phyloP scores from a whole-genome alignment of 495 filamentous ascomycete genomes.

The Daldinia vernicosa region DNA sequence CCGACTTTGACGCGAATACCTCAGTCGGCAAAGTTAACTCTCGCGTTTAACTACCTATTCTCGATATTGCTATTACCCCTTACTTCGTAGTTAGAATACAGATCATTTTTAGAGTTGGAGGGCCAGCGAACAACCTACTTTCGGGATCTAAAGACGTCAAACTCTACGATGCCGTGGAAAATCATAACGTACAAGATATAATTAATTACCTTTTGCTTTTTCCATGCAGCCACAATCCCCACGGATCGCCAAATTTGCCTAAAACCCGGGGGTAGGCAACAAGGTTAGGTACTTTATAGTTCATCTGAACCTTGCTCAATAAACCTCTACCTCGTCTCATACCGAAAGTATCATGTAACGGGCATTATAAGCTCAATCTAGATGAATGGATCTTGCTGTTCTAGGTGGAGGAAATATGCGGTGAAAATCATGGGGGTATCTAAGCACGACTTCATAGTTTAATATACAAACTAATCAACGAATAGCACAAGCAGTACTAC shows the following conservation, averaged over 20 bases:
- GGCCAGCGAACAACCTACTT: not conserved
- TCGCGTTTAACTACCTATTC: slow-evolving; percentile 8
- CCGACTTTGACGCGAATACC: slow-evolving; percentile 1
- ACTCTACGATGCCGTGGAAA: slow-evolving; percentile 7
- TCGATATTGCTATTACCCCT: not conserved
- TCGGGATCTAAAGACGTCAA: slow-evolving; percentile 24
- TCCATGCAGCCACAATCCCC: slow-evolving; percentile 18
- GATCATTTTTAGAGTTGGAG: not conserved
- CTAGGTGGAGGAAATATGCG: not conserved
- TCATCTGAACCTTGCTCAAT: slow-evolving; percentile 6
- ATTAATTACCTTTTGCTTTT: slow-evolving; percentile 26
- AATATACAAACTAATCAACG: not conserved
- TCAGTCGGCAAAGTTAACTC: slow-evolving; percentile 11
- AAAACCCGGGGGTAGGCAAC: not conserved
- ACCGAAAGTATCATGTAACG: not conserved
- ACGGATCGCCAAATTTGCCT: slow-evolving; percentile 10
- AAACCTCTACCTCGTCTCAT: slow-evolving; percentile 5
- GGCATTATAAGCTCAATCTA: not conserved
- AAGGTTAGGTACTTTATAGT: not conserved
- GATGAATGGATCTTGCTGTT: not conserved
- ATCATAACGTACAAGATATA: not conserved
- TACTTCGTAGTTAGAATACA: not conserved
- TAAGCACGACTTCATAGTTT: not conserved
- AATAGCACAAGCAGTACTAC: not conserved
- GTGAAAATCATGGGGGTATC: not conserved